Evolutionary conservation across 495 filamentous ascomycete genomes (phyloP), one percentile per base, ranked within the genome.

Genomic region (Friedmanniomyces simplex): DNA sequence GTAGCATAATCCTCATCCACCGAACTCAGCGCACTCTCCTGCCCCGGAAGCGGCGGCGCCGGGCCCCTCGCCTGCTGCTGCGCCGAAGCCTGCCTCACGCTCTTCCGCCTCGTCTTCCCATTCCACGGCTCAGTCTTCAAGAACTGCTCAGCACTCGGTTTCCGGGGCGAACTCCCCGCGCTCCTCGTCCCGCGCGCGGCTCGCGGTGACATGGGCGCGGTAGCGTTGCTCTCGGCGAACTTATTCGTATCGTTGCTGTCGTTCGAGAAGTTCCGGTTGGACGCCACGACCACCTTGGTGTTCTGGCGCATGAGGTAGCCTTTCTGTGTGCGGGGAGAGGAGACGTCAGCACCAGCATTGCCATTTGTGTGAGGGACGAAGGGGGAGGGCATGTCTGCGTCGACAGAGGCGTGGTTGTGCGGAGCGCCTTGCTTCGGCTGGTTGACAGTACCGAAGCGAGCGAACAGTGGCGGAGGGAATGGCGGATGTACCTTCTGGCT

Each of bases 81-180:
- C 36, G 85, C 75, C 48, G 80, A 79, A 20, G 76, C 73, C 25
- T 78, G 73, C 46, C 84, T 77, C 36, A 83, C 73, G 65, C 85
- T 88, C 55, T 80, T 79, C 21, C 88, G 80, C 53, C 87, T 76
- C 25, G 79, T 74, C 63, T 86, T 84, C 11, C 82, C 79, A 71
- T 95, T 96, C 93, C 93, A 98, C 5, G 93, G 94, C 64, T 95
- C 93, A 20, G 93, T 90, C 18, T 88, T 95, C 89, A 91, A 95
- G 0, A 88, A 89, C 67, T 94, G 87, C 42, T 74, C 69, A 50
- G 61, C 79, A 67, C 77, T 88, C 46, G 75, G 67, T 69, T 93
- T 94, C 14, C 88, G 75, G 20, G 88, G 83, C 10, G 28, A 43
- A 84, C 84, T 58, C 81, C 82, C n/a, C 79, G 81, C 25, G 82